Base-by-base conservation (phyloP, 306 rosid genomes). In the Cicer yamashitae region DNA sequence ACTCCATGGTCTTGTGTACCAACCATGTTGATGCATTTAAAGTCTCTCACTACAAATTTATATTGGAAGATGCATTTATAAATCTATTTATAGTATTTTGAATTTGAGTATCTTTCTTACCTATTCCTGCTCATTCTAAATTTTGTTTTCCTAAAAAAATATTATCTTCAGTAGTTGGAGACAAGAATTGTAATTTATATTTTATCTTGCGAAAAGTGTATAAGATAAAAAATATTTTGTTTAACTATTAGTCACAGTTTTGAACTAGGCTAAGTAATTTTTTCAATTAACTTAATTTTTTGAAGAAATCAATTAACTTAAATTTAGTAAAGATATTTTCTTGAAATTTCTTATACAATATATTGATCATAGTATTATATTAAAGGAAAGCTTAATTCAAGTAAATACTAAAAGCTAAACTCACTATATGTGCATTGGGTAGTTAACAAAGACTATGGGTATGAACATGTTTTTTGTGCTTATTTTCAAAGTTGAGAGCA, bases 381-480 rank as follows among this genome's bases (percentile, higher is more conserved):
- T 25, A 48, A 69, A 5, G 8, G 51, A 1, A 53, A 53, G 7
- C 10, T 40, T 39, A 14, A 34, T 70, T 71, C 13, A 40, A 51
- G 41, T n/a, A 38, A 50, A 37, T 8, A 50, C 46, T 25, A 7
- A 48, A 41, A 48, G 2, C 40, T 10, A 14, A 65, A 57, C 54
- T 39, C 73, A n/a, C n/a, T n/a, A 20, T n/a, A 30, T 54, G 3
- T 57, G 15, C n/a, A 48, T 8, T 80, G 17, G 83, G 65, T 80
- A 10, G 79, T 73, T 73, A 54, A 37, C 51, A 15, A 43, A 25
- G 65, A 6, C 8, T 18, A 11, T 5, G 22, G 17, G n/a, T 7
- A 66, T 73, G 70, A 73, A 39, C 14, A 43, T 54, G 45, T 12
- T 45, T 6, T n/a, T 47, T 67, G 43, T 48, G 47, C 48, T 58